These are phyloP conservation scores for Orbilia ellipsospora DNA, from an alignment of 2,329 filamentous ascomycete genomes.

Conservation along the genomic window DNA sequence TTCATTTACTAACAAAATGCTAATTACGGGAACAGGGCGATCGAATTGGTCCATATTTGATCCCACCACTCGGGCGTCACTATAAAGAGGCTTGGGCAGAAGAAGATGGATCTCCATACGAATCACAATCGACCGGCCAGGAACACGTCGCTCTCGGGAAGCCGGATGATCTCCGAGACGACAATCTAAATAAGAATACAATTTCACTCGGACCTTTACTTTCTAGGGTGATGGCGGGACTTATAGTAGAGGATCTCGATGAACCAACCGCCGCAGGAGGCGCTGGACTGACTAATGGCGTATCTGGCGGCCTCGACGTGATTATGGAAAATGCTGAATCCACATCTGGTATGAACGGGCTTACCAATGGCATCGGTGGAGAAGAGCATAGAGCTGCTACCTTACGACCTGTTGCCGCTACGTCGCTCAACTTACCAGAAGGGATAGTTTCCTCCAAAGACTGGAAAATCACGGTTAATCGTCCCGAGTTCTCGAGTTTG, in stretches of 20 bases:
- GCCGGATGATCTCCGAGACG: constrained; percentile 87
- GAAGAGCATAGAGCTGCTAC: constrained; percentile 50
- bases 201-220: constrained; percentile 89
- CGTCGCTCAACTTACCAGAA: constrained; percentile 66
- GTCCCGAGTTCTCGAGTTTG: constrained; percentile 84
- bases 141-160: constrained; percentile 67
- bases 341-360: constrained; percentile 58
- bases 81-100: constrained; percentile 94
- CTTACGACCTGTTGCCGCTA: constrained; percentile 49
- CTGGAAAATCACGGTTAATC: constrained; percentile 82
- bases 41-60: constrained; percentile 81
- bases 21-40: constrained; percentile 70
- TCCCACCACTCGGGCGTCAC: constrained; percentile 84
- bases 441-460: constrained; percentile 60
- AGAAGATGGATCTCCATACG: constrained; percentile 82
- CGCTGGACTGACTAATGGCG: constrained; percentile 61
- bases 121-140: constrained; percentile 43
- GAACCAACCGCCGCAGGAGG: constrained; percentile 30
- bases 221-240: constrained; percentile 79
- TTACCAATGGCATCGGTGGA: constrained; percentile 61
- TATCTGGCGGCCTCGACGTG: constrained; percentile 60
- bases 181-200: constrained; percentile 86
- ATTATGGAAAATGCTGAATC: constrained; percentile 54
- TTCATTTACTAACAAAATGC: background rate
- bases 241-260: constrained; percentile 77